A percentile compares a stretch with the other conserved stretches of the same genome.
Conservation (phyloP, 768 basidiomycete genomes). For the Collybiopsis confluens region DNA sequence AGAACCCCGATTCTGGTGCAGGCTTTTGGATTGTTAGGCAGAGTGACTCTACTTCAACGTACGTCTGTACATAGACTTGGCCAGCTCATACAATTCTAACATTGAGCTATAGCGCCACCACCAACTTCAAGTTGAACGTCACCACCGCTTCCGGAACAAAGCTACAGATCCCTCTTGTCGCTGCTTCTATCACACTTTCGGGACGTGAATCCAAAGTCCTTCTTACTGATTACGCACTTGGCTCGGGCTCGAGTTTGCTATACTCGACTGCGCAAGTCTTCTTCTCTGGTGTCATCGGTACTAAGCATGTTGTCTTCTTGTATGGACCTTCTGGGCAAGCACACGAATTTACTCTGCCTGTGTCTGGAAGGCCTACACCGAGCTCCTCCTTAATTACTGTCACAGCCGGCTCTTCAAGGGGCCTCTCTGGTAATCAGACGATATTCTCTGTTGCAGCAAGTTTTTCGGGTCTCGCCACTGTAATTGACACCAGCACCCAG, state of each 20-base stretch:
- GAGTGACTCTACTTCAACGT: slow-evolving; percentile 63
- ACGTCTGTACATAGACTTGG: slow-evolving; percentile 17
- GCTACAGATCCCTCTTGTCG: slow-evolving; percentile 54
- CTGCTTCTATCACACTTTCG: slow-evolving; percentile 49
- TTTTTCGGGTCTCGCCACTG: slow-evolving; percentile 50
- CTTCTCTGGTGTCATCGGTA: slow-evolving; percentile 59
- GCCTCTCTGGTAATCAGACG: slow-evolving; percentile 24
- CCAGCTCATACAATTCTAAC: not conserved
- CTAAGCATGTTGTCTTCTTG: slow-evolving; percentile 57
- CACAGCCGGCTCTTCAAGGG: not conserved
- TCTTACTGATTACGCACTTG: slow-evolving; percentile 70
- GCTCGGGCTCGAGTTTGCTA: slow-evolving; percentile 43
- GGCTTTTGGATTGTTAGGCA: slow-evolving; percentile 74
- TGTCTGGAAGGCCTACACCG: slow-evolving; percentile 45
- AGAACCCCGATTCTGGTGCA: slow-evolving; percentile 63
- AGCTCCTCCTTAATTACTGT: slow-evolving; percentile 22
- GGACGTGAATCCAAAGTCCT: slow-evolving; percentile 79
- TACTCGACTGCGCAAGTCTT: slow-evolving; percentile 77
- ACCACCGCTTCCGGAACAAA: slow-evolving; percentile 44
- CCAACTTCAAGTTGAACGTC: slow-evolving; percentile 58
- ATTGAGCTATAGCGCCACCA: slow-evolving; percentile 31
- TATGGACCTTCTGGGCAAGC: slow-evolving; percentile 52
- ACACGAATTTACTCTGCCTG: slow-evolving; percentile 47
- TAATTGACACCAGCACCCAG: slow-evolving; percentile 65
- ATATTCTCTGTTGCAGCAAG: slow-evolving; percentile 55